Evolutionary conservation across 2,329 filamentous ascomycete genomes (phyloP), one percentile per base, ranked within the genome.

Genomic region (Phaeosphaeriaceae sp.): DNA sequence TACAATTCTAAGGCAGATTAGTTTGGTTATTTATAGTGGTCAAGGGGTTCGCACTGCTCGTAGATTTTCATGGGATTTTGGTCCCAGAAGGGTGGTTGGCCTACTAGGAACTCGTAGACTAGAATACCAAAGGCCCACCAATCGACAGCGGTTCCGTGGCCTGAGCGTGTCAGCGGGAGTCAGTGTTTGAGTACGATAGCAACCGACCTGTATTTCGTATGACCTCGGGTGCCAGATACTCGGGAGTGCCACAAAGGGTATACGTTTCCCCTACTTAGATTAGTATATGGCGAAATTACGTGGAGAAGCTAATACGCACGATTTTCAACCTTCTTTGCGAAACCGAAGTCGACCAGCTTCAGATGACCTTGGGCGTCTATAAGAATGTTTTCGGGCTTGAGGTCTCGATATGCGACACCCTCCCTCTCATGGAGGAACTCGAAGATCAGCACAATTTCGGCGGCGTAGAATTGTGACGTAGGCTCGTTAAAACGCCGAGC

Each of bases 91-190:
- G 90, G 90, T 12, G 90, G 90, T 66, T 92, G 92, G 21, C 90
- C 90, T 8, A 90, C 91, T 40, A 93, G 76, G 67, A 93, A 93
- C 68, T 94, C 90, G 72, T 91, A 93, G 50, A 93, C 86, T 48
- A 94, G 74, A 59, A 93, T 92, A 20, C 90, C 90, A 60, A 94
- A 79, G 0, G 90, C 89, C 90, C 90, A 93, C 89, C 89, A 93
- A 77, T 93, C 89, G 29, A 93, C 89, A 12, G 89, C 88, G 38
- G 82, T 81, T 44, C 84, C 83, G 62, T 87, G 84, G 17, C 84
- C 82, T 71, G 73, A 6, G 30, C 29, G 32, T 41, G 56, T 70
- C 37, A 71, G 62, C 36, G 29, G 50, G 33, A 23, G 38, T 29
- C 36, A 37, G 41, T 29, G 26, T 23, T 13, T 23, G 44, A 41